Evolutionary conservation across 805 yeast genomes (phyloP).

Genomic region (Tetrapisispora pingtungensis): DNA sequence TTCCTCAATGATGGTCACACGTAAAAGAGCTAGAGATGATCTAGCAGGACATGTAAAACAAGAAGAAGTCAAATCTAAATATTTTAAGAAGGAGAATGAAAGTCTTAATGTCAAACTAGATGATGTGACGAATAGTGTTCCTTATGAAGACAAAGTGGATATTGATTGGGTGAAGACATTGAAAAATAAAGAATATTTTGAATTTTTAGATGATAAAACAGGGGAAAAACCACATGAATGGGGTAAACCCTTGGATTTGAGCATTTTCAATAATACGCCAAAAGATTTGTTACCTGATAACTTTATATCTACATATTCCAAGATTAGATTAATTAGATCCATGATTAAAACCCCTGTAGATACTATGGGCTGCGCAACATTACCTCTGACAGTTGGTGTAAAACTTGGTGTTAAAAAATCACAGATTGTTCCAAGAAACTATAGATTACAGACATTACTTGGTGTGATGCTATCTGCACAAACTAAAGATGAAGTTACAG

Average conservation of each 20-base stretch:
- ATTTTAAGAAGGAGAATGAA: slow-evolving; percentile 4
- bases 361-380: slow-evolving; percentile 69
- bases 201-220: slow-evolving; percentile 17
- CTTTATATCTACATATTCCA: slow-evolving; percentile 49
- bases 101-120: not conserved
- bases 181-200: slow-evolving; percentile 20
- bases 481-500: slow-evolving; percentile 83
- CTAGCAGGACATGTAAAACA: slow-evolving; percentile 22
- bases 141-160: slow-evolving; percentile 10
- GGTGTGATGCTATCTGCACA: slow-evolving; percentile 85
- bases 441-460: slow-evolving; percentile 64
- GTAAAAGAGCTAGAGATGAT: not conserved
- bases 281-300: slow-evolving; percentile 30
- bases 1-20: not conserved
- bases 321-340: slow-evolving; percentile 56
- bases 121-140: not conserved
- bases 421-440: slow-evolving; percentile 28
- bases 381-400: slow-evolving; percentile 34
- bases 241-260: slow-evolving; percentile 8
- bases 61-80: slow-evolving; percentile 5
- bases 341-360: slow-evolving; percentile 76
- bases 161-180: slow-evolving; percentile 22
- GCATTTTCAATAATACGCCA: slow-evolving; percentile 2
- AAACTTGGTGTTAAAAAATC: slow-evolving; percentile 19
- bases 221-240: slow-evolving; percentile 13